Evolutionary conservation across 345 rosid species (phyloP), one percentile per base, ranked within the genome.

Genomic region (Camelina laxa): DNA sequence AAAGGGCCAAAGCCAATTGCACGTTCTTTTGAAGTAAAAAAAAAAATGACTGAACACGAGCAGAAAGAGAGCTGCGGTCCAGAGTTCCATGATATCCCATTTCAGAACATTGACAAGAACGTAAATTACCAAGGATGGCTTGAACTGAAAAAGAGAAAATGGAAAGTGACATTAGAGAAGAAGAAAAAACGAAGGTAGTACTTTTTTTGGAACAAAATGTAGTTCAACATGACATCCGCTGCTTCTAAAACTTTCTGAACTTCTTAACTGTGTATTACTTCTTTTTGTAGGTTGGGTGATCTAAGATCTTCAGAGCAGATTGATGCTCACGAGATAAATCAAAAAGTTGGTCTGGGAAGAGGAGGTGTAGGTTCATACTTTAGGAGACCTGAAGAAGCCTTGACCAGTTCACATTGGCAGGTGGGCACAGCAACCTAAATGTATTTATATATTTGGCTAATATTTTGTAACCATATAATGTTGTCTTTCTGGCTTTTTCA

Each of bases 121-220:
- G 82, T 80, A 31, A 95, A 91, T 77, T 94, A 91, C 83, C 93
- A 81, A 58, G 96, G 98, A 69, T 94, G 98, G 98, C 98, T 94
- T 86, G 92, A 88, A 77, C 31, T 67, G 70, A 91, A 87, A 83
- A 94, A 94, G 80, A 84, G 98, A 81, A 94, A 87, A 79, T 94
- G 98, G 97, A 91, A 81, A 80, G 87, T 78, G 51, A 75, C 55
- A 66, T 70, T 88, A 48, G 88, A 83, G 68, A 80, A 67, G 82
- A 87, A 84, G 83, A 94, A 94, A 85, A 90, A 79, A 72, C 88
- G 79, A 86, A 94, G 96, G 98, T 91, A 79, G 11, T 30, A 55
- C 68, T 74, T 39, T 41, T 60, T 50, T 42, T 59, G 51, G 63
- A 67, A 49, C 60, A 50, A 49, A 39, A 41, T 65, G 63, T 59